phyloP scores from a whole-genome alignment of 1,284 basidiomycete genomes.

The Ustilago loliicola region DNA sequence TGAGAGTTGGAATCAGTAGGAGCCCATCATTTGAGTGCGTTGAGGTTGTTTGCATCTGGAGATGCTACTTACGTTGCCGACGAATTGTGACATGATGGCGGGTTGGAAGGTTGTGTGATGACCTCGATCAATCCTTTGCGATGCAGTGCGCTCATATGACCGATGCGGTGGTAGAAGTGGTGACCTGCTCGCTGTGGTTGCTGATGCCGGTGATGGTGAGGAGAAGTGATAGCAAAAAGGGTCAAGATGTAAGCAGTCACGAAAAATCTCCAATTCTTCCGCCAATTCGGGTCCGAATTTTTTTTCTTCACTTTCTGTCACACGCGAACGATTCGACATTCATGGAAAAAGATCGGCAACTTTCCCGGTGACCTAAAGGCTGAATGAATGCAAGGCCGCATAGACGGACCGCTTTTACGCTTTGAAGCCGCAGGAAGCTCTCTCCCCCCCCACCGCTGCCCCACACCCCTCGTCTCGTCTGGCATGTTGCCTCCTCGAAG shows the following conservation, averaged over 20 bases:
- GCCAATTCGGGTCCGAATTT: slow-evolving; percentile 29
- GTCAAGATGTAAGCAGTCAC: slow-evolving; percentile 14
- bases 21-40: neutral
- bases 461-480: neutral
- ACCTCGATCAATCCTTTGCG: neutral
- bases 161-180: neutral
- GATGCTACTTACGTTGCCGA: slow-evolving; percentile 45
- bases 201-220: slow-evolving; percentile 16
- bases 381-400: slow-evolving; percentile 1
- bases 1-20: neutral
- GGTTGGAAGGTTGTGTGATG: neutral
- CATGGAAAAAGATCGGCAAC: slow-evolving; percentile 11
- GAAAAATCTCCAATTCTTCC: slow-evolving; percentile 40
- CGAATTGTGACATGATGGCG: slow-evolving; percentile 50
- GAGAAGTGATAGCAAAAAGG: neutral
- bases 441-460: slow-evolving; percentile 2
- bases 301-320: neutral
- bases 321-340: slow-evolving; percentile 4
- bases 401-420: slow-evolving; percentile 13
- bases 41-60: neutral
- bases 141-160: neutral
- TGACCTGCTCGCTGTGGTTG: neutral
- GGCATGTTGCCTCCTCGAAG: neutral
- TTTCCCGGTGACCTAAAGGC: slow-evolving; percentile 7
- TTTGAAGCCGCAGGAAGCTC: neutral